Conservation (phyloP, 352 stramenopile genomes). For the Globisporangium nagaii region DNA sequence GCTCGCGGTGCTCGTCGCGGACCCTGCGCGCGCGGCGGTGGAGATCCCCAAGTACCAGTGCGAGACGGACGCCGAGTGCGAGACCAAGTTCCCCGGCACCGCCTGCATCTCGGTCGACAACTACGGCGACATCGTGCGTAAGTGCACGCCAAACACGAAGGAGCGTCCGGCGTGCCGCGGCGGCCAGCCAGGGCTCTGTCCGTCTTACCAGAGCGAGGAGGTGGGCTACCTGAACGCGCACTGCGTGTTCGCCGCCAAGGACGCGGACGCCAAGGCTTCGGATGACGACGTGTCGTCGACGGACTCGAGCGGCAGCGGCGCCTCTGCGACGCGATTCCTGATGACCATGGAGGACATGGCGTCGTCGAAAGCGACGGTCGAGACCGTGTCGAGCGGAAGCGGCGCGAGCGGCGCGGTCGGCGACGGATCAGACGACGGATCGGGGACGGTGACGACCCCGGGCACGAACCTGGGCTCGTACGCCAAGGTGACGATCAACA, state of each 20-base stretch:
- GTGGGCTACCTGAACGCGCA: constrained; percentile 76
- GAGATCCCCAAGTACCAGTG: constrained; percentile 36
- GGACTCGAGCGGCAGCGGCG: constrained; percentile 6
- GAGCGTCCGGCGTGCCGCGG: constrained; percentile 69
- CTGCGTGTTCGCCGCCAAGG: constrained; percentile 75
- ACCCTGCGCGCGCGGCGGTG: constrained; percentile 4
- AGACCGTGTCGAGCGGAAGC: constrained; percentile 3
- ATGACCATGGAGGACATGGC: constrained; percentile 9
- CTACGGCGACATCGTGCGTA: constrained; percentile 63
- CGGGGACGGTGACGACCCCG: constrained; percentile 10
- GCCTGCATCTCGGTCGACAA: constrained; percentile 77
- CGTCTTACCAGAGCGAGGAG: constrained; percentile 70
- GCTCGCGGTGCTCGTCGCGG: neutral
- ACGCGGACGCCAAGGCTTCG: constrained; percentile 13
- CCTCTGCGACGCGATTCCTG: constrained; percentile 2
- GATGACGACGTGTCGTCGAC: constrained; percentile 5
- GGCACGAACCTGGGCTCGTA: constrained; percentile 25
- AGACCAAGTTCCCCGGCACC: constrained; percentile 53
- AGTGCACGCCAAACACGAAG: constrained; percentile 81
- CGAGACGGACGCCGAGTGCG: constrained; percentile 67
- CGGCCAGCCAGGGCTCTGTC: constrained; percentile 61
- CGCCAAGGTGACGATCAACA: constrained; percentile 51
- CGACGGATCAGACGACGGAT: constrained; percentile 1
- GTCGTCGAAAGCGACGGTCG: neutral
- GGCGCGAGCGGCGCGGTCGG: neutral